Evolutionary conservation across 2,329 filamentous ascomycete genomes (phyloP).

Genomic region (Microcera coccophila): DNA sequence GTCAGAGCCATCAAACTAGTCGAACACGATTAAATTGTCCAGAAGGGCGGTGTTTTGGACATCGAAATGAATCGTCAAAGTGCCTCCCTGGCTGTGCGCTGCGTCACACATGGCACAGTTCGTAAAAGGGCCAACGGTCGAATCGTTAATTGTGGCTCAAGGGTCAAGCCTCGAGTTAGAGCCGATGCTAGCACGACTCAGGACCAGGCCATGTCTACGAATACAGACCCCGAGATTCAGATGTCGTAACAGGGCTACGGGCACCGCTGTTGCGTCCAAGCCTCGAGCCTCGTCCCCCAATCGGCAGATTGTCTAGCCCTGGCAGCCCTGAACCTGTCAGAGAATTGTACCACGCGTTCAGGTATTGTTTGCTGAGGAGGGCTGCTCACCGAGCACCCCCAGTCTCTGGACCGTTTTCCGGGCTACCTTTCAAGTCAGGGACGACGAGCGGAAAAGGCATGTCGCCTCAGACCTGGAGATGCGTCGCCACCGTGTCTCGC

Average conservation of each 20-base stretch:
- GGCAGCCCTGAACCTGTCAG: background rate
- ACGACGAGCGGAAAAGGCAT: too few species aligned
- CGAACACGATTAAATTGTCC: constrained; percentile 6
- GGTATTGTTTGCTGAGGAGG: background rate
- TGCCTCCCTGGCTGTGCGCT: background rate
- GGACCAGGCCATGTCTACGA: constrained; percentile 10
- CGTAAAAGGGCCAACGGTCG: background rate
- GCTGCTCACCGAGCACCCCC: background rate
- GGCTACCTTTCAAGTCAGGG: too few species aligned
- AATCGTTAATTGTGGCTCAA: background rate
- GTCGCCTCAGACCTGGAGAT: background rate
- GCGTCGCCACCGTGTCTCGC: too few species aligned
- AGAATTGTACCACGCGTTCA: background rate
- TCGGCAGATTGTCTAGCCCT: constrained; percentile 6
- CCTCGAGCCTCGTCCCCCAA: constrained; percentile 4
- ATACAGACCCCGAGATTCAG: constrained; percentile 14
- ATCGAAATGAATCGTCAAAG: constrained; percentile 6
- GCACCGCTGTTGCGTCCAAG: constrained; percentile 2
- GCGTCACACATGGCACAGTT: background rate
- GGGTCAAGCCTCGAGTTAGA: background rate
- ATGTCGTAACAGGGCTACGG: constrained; percentile 12
- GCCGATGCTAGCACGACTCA: constrained; percentile 9
- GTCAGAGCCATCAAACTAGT: constrained; percentile 8
- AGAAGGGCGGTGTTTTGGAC: constrained; percentile 5
- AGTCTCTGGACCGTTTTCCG: background rate